Evolutionary conservation across 768 basidiomycete species (phyloP), one percentile per base, ranked within the genome.

Genomic region (Boletus rex-veris): DNA sequence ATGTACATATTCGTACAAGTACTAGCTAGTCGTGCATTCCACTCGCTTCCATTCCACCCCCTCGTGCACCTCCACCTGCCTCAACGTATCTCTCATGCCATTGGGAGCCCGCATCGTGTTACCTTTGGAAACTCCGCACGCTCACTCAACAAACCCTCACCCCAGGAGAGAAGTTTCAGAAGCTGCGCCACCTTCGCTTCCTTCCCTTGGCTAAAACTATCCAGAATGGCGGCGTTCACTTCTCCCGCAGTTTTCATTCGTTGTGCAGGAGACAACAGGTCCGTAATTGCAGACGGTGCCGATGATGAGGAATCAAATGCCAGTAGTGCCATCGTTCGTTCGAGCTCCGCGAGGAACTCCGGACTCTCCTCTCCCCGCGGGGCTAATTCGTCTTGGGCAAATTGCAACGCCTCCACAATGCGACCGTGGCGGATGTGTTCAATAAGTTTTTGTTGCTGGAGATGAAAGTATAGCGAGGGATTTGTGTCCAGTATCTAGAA

Each of bases 381-480:
- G 5, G 97, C 97, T 11, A 99, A 78, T 69, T 98, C 94, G 47
- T 84, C 80, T 62, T 98, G 92, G 3, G 97, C 97, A 74, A 98
- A 99, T 50, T 82, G 75, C 45, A 99, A 74, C 0, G 95, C 97
- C 39, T 91, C 86, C 7, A 76, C 71, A 55, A 93, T 83, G 28
- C 81, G 81, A 36, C 89, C 88, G 48, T 86, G 82, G 1, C 95
- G 89, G 60, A 98, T 97, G 60, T 81, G 85, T 71, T 99, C 97
- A 68, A 98, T 98, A 37, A 99, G 77, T 63, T 88, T 92, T 71
- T 97, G 93, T 58, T 98, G 94, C 62, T 98, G 93, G 11, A 99
- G 80, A 63, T 91, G 92, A 73, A 99, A 99, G 69, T 95, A 95
- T 48, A 99, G 75, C 11, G 84, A 83, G 8, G 92, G 91, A 70